These are phyloP conservation scores for Perilla frutescens DNA, from an alignment of 257 asterid species.

Conservation along the genomic window DNA sequence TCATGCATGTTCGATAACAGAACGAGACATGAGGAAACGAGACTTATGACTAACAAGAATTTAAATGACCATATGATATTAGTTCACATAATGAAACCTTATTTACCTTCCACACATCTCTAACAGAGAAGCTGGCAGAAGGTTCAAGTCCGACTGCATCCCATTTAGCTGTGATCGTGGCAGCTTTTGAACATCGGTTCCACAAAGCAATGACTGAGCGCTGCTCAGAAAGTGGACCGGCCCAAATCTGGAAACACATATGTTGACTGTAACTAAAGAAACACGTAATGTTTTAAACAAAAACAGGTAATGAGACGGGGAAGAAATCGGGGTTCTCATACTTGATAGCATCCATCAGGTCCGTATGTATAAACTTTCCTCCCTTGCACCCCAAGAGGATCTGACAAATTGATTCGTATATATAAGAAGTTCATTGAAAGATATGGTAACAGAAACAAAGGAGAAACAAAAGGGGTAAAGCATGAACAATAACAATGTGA, in stretches of 20 bases:
- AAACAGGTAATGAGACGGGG: neutral
- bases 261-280: neutral
- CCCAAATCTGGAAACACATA: slow-evolving; percentile 74
- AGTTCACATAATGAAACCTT: no score
- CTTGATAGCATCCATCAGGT: slow-evolving; percentile 66
- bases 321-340: slow-evolving; percentile 25
- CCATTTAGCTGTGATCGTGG: slow-evolving; percentile 73
- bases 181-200: slow-evolving; percentile 74
- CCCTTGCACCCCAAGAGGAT: slow-evolving; percentile 93
- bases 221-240: slow-evolving; percentile 85
- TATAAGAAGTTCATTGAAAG: no score
- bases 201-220: slow-evolving; percentile 78
- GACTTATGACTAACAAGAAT: no score
- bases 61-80: no score
- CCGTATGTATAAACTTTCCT: slow-evolving; percentile 73
- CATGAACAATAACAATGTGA: no score
- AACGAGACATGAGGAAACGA: no score
- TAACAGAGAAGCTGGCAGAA: slow-evolving; percentile 66
- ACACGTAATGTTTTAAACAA: neutral
- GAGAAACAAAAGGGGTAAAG: neutral
- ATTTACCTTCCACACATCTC: slow-evolving; percentile 90
- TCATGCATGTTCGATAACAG: no score
- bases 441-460: slow-evolving; percentile 11
- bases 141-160: slow-evolving; percentile 73
- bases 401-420: slow-evolving; percentile 38